A percentile compares a stretch with the other conserved stretches of the same genome.
Evolutionary conservation across 2,329 filamentous ascomycete genomes (phyloP).

Genomic region (Trichoderma aggressivum): DNA sequence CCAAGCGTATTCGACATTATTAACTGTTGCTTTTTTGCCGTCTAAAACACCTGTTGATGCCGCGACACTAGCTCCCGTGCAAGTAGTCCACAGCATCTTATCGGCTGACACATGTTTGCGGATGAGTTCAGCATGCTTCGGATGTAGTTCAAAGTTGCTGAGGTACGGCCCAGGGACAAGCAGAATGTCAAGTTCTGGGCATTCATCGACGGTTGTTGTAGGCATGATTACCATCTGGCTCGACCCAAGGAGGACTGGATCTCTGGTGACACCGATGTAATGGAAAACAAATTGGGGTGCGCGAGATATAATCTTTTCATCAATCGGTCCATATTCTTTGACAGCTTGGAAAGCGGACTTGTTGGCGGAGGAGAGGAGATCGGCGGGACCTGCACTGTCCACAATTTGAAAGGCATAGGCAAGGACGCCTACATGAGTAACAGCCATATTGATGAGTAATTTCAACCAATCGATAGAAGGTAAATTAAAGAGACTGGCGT

Average conservation of each 20-base stretch:
- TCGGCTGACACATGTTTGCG: conserved; percentile 33
- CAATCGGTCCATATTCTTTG: not conserved
- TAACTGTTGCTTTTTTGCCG: conserved; percentile 41
- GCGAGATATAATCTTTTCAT: not conserved
- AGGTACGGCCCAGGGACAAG: conserved; percentile 34
- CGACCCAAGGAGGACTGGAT: conserved; percentile 26
- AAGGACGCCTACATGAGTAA: conserved; percentile 29
- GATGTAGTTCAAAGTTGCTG: conserved; percentile 27
- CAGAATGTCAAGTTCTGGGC: conserved; percentile 38
- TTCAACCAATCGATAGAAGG: not conserved
- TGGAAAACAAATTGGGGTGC: conserved; percentile 26
- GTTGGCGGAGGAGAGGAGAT: conserved; percentile 30
- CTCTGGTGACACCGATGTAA: conserved; percentile 31
- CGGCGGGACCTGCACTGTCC: conserved; percentile 32
- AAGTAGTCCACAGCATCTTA: conserved; percentile 36
- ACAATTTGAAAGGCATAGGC: conserved; percentile 33
- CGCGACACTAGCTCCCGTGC: conserved; percentile 35
- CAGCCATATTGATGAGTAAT: conserved; percentile 18
- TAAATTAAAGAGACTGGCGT: not conserved
- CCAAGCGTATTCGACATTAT: conserved; percentile 33
- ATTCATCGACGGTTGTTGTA: conserved; percentile 32
- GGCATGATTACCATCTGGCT: conserved; percentile 26
- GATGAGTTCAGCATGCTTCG: conserved; percentile 32
- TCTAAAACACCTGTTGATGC: conserved; percentile 39
- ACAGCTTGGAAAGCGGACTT: conserved; percentile 21